Evolutionary conservation across 2,329 filamentous ascomycete genomes (phyloP).

Genomic region (Macroventuria anomochaeta): DNA sequence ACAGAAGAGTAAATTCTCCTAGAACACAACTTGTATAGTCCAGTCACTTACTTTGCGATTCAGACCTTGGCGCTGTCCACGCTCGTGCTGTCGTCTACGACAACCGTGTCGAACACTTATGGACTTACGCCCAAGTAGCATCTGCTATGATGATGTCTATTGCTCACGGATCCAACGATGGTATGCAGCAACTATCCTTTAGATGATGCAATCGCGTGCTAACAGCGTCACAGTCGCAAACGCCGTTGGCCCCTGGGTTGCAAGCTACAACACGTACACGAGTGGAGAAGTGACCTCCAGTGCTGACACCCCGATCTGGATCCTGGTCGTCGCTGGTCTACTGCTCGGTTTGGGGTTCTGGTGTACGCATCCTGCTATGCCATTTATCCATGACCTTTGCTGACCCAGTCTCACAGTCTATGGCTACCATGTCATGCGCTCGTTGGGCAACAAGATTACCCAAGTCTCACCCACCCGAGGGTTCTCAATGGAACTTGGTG

Average conservation of each 20-base stretch:
- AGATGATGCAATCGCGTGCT: background rate
- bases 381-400: background rate
- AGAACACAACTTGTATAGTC: rapidly evolving
- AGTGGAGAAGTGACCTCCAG: slow-evolving; percentile 55
- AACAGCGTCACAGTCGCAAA: slow-evolving; percentile 56
- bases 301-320: slow-evolving; percentile 64
- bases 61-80: slow-evolving; percentile 47
- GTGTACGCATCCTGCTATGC: slow-evolving; percentile 60
- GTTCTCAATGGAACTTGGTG: slow-evolving; percentile 43
- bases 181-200: background rate
- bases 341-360: slow-evolving; percentile 64
- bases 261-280: slow-evolving; percentile 67
- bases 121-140: slow-evolving; percentile 51
- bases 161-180: slow-evolving; percentile 72
- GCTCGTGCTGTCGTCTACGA: slow-evolving; percentile 53
- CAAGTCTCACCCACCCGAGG: slow-evolving; percentile 66
- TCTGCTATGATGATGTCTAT: slow-evolving; percentile 75
- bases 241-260: slow-evolving; percentile 61
- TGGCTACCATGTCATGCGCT: slow-evolving; percentile 63
- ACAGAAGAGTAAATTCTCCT: slow-evolving; percentile 43
- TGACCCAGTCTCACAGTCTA: background rate
- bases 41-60: background rate
- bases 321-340: slow-evolving; percentile 62
- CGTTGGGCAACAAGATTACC: slow-evolving; percentile 67
- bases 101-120: slow-evolving; percentile 56